Evolutionary conservation across 2,329 filamentous ascomycete genomes (phyloP), one percentile per base, ranked within the genome.

Genomic region (Aspergillus fumigatiaffinis): DNA sequence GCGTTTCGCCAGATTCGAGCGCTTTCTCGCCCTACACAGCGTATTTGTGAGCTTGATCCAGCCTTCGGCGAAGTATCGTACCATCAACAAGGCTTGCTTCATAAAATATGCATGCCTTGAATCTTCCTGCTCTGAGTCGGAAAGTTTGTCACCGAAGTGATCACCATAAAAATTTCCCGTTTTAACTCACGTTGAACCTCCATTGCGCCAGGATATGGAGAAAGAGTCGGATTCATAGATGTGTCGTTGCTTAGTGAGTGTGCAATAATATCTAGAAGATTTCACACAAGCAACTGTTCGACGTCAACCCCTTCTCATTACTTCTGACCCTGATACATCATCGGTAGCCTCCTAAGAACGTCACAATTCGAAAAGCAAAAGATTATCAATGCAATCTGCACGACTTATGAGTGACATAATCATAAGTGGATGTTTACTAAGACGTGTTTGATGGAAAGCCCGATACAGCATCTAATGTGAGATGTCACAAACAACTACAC

Each of bases 21-120:
- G 95, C 94, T 63, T 91, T 84, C 68, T 93, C 88, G 57, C 92
- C 94, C 91, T 96, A 55, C 42, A 38, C 14, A 17, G 14, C 14
- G 12, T 28, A 53, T 42, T 41, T 28, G 47, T 60, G 21, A 62
- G 50, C 7, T 50, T 44, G 5, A 32, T 53, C 9, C 17, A n/a
- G 41, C 23, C 17, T 38, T 26, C 50, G 50, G 25, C n/a, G 25
- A 48, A 23, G 14, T 53, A 26, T 12, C 17, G 46, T 44, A 93
- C 90, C 91, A 96, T 95, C 64, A 87, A 82, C 64, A 97, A 83
- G 60, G 92, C 92, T 72, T 93, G 88, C 65, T 87, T 84, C 85
- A 95, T 96, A 76, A 92, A 96, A 66, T 74, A 71, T 64, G 81
- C 80, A 72, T 86, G 82, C 32, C 63, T 63, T 5, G 64, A 59